Conservation (phyloP, 2,329 filamentous ascomycete genomes). For the Beauveria medogensis region DNA sequence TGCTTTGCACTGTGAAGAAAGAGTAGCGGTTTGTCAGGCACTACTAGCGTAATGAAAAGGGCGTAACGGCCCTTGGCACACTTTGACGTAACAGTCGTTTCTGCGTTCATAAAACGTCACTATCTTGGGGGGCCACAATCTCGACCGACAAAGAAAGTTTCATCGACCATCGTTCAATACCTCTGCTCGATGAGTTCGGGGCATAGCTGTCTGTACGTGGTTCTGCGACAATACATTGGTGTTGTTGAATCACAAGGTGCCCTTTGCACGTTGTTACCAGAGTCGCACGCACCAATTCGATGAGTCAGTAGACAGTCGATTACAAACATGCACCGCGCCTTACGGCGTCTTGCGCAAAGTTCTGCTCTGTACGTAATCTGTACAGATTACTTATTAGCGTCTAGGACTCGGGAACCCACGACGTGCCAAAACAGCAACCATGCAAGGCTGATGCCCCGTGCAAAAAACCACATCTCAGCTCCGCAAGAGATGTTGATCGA, state of each 20-base stretch:
- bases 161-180: no score
- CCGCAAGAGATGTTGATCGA: no score
- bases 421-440: not conserved
- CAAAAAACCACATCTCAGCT: no score
- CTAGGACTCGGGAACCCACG: not conserved
- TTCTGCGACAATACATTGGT: not conserved
- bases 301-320: not conserved
- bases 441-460: not conserved
- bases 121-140: no score
- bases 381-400: not conserved
- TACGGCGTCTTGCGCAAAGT: not conserved
- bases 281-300: not conserved
- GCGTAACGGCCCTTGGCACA: not conserved
- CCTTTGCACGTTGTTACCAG: not conserved
- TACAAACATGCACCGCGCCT: not conserved
- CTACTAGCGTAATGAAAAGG: not conserved
- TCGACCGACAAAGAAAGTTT: no score
- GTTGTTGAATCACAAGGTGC: no score
- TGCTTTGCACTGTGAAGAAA: not conserved
- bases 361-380: no score
- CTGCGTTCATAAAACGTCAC: not conserved
- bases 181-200: not conserved
- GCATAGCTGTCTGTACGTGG: not conserved
- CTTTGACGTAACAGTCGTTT: not conserved
- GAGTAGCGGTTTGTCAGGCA: not conserved